Evolutionary conservation across 306 rosid species (phyloP).

Genomic region (Cucurbita maxima): DNA sequence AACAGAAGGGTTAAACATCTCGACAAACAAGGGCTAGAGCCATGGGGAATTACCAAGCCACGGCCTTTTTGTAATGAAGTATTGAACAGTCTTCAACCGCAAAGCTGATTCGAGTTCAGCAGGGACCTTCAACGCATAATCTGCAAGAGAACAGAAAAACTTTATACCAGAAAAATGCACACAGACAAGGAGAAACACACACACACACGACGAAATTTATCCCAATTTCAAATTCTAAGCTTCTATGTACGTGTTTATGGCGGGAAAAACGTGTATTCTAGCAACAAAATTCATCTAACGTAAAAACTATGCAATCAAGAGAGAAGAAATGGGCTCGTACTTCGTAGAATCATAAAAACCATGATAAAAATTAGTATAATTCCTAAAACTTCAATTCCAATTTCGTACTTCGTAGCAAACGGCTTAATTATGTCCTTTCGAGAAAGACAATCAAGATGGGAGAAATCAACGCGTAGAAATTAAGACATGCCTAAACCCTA

Average conservation of each 20-base stretch:
- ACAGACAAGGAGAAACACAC: not conserved
- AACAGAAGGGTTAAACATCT: not conserved
- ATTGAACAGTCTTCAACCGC: constrained; percentile 55
- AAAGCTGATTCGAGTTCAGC: constrained; percentile 68
- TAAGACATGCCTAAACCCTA: not conserved
- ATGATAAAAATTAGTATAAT: not conserved
- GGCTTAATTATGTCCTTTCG: not conserved
- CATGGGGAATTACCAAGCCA: constrained; percentile 66
- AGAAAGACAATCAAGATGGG: not conserved
- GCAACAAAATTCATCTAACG: not conserved
- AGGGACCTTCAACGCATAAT: constrained; percentile 38
- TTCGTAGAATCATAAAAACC: no score
- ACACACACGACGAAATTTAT: not conserved
- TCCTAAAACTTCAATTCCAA: not conserved
- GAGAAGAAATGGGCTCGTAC: no score
- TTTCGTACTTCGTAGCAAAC: not conserved
- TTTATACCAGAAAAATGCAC: not conserved
- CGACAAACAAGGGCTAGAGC: not conserved
- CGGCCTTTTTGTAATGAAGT: constrained; percentile 74
- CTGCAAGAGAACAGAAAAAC: constrained; percentile 21
- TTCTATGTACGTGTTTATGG: not conserved
- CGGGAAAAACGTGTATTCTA: not conserved
- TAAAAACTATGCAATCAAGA: not conserved
- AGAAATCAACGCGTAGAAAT: not conserved
- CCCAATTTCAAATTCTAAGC: not conserved